These are phyloP conservation scores for Buxus sempervirens DNA, from an alignment of 164 flowering plant genomes.

Conservation along the genomic window DNA sequence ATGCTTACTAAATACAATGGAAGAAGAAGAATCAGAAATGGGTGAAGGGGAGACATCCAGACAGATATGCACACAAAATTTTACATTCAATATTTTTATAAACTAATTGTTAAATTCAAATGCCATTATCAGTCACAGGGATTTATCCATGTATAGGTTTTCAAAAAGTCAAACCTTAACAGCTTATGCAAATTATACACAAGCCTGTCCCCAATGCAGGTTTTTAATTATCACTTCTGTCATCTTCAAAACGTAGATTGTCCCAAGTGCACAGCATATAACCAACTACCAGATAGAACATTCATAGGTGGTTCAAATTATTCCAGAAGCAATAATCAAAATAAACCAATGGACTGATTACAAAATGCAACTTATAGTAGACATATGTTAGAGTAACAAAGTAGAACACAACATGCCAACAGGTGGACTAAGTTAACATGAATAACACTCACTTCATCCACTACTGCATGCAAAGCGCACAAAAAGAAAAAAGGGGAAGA, in stretches of 20 bases:
- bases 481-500: no score
- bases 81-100: no score
- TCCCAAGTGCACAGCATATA: not conserved
- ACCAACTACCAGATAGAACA: not conserved
- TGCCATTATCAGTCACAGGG: not conserved
- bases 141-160: not conserved
- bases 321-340: not conserved
- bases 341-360: not conserved
- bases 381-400: no score
- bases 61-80: no score
- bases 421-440: no score
- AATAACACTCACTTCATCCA: no score
- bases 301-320: not conserved
- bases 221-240: not conserved
- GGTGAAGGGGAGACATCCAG: no score
- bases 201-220: not conserved
- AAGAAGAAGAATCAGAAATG: no score
- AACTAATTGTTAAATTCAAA: no score
- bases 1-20: no score
- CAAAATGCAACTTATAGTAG: not conserved
- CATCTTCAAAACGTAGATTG: not conserved
- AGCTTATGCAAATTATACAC: not conserved
- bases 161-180: not conserved
- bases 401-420: no score
- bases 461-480: no score